Percentiles rank a stretch among this genome's conserved stretches.
Evolutionary conservation across 1,139 yeast genomes (phyloP).

Genomic region (Yamadazyma jaroonii): DNA sequence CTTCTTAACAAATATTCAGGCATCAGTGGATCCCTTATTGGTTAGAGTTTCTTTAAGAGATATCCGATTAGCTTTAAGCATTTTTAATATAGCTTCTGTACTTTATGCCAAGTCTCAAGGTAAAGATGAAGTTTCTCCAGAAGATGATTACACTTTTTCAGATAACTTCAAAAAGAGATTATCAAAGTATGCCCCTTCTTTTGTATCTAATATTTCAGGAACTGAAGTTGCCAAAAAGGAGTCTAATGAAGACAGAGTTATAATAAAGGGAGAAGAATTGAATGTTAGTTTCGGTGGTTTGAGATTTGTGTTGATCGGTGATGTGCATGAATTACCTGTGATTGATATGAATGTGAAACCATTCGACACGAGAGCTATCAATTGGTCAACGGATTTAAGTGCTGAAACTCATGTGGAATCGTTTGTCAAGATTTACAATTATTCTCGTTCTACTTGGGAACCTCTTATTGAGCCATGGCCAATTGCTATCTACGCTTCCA

Average conservation of each 20-base stretch:
- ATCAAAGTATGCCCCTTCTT: conserved; percentile 66
- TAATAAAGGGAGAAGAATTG: conserved; percentile 71
- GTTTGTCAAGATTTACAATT: conserved; percentile 78
- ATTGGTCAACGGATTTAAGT: conserved; percentile 88
- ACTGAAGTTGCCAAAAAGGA: conserved; percentile 9
- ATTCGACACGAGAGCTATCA: conserved; percentile 66
- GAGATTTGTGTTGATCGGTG: conserved; percentile 86
- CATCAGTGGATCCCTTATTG: conserved; percentile 77
- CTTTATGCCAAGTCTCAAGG: conserved; percentile 39
- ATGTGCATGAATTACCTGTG: conserved; percentile 90
- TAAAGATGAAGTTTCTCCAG: conserved; percentile 15
- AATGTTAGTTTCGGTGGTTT: conserved; percentile 75
- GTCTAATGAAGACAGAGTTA: conserved; percentile 26
- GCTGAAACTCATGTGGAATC: conserved; percentile 71
- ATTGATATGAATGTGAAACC: conserved; percentile 77
- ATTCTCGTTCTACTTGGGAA: conserved; percentile 94
- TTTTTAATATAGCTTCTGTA: conserved; percentile 69
- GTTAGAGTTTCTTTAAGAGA: conserved; percentile 84
- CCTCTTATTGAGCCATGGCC: conserved; percentile 92
- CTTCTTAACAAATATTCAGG: conserved; percentile 60
- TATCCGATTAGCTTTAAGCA: conserved; percentile 72
- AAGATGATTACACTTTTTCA: conserved; percentile 43
- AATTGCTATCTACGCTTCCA: conserved; percentile 67
- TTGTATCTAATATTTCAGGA: conserved; percentile 42
- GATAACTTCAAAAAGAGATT: conserved; percentile 60